Evolutionary conservation across 176 grass and related monocot genomes (phyloP).

Genomic region (Dendrocalamus sinicus): DNA sequence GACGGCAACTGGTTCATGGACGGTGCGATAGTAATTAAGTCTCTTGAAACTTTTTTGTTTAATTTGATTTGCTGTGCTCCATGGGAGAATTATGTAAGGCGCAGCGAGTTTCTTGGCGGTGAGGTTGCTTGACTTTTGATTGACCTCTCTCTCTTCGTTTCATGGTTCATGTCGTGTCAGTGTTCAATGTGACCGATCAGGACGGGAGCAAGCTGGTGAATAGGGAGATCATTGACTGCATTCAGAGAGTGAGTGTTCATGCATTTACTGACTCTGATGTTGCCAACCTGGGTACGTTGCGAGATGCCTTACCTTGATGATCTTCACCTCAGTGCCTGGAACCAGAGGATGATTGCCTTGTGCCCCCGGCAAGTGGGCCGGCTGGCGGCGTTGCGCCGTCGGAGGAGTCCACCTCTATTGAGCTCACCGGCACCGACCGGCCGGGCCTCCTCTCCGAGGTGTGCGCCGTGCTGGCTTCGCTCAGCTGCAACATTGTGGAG

Average conservation of each 20-base stretch:
- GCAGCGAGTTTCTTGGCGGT: not conserved
- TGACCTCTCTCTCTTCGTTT: slow-evolving; percentile 18
- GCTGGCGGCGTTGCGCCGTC: not conserved
- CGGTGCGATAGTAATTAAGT: slow-evolving; percentile 10
- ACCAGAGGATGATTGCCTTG: slow-evolving; percentile 37
- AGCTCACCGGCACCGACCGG: slow-evolving; percentile 59
- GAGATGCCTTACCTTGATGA: slow-evolving; percentile 9
- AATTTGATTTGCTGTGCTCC: not conserved
- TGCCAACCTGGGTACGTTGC: not conserved
- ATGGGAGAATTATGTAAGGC: not conserved
- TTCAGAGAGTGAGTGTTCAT: slow-evolving; percentile 54
- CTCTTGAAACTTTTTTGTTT: not conserved
- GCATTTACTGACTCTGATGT: not conserved
- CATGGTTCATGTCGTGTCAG: slow-evolving; percentile 49
- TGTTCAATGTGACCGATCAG: slow-evolving; percentile 77
- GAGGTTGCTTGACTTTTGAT: slow-evolving; percentile 1
- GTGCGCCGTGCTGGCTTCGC: slow-evolving; percentile 54
- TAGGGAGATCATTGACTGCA: slow-evolving; percentile 51
- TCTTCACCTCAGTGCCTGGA: slow-evolving; percentile 52
- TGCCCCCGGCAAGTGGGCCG: not conserved
- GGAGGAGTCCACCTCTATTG: slow-evolving; percentile 37
- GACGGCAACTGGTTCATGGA: slow-evolving; percentile 68
- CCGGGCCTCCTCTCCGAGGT: slow-evolving; percentile 68
- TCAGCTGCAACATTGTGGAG: slow-evolving; percentile 59
- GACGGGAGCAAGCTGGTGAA: slow-evolving; percentile 58